Evolutionary conservation across 2,329 filamentous ascomycete species (phyloP).

Genomic region (Triangularia verruculosa): DNA sequence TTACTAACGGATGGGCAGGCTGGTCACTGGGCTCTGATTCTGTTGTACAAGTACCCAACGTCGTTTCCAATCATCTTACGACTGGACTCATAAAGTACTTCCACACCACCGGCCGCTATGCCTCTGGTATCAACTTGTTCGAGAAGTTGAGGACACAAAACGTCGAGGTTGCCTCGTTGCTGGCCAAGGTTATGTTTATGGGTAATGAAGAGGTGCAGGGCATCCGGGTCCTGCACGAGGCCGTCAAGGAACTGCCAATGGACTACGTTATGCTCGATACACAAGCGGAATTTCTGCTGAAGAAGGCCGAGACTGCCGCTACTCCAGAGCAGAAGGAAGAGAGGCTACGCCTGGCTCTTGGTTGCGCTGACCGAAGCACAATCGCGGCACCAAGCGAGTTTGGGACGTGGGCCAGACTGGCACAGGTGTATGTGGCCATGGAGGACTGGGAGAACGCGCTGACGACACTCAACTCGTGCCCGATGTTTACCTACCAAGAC

Average conservation of each 20-base stretch:
- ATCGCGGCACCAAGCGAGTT: conserved; percentile 96
- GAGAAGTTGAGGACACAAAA: conserved; percentile 91
- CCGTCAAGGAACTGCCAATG: conserved; percentile 89
- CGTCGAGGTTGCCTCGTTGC: conserved; percentile 86
- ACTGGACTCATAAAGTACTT: conserved; percentile 94
- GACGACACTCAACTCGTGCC: conserved; percentile 93
- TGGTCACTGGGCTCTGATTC: conserved; percentile 96
- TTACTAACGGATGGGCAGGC: conserved; percentile 47
- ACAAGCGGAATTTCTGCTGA: conserved; percentile 86
- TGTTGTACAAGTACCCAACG: conserved; percentile 94
- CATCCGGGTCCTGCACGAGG: conserved; percentile 81
- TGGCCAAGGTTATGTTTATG: conserved; percentile 88
- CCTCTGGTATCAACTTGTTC: conserved; percentile 95
- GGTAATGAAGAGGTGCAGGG: conserved; percentile 97
- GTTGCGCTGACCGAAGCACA: conserved; percentile 91
- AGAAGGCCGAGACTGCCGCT: conserved; percentile 65
- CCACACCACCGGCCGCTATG: conserved; percentile 87
- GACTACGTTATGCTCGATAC: conserved; percentile 95
- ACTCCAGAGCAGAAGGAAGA: conserved; percentile 57
- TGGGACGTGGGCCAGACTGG: conserved; percentile 89
- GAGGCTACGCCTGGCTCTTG: conserved; percentile 79
- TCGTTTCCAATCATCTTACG: conserved; percentile 93
- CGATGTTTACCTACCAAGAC: conserved; percentile 99
- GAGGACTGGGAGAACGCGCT: conserved; percentile 97
- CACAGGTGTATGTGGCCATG: conserved; percentile 88